Conservation (phyloP, 768 basidiomycete species). For the Cystobasidium ongulense region DNA sequence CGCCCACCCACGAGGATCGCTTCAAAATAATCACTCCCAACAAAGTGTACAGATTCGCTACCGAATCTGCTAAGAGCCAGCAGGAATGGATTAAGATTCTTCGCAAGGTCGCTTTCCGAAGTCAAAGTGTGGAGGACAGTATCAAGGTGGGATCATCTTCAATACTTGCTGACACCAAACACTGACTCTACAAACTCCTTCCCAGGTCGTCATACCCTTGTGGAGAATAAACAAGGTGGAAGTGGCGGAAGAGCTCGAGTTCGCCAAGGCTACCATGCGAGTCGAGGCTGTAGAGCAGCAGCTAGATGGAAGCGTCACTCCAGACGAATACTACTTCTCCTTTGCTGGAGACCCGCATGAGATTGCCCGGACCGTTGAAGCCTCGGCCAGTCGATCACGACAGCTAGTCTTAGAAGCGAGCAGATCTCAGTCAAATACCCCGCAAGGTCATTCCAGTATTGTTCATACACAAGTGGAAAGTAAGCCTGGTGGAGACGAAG, state of each 20-base stretch:
- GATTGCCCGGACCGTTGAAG: conserved; percentile 73
- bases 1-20: conserved; percentile 56
- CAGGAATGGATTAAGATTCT: conserved; percentile 96
- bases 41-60: conserved; percentile 61
- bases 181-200: not conserved
- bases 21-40: conserved; percentile 77
- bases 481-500: not conserved
- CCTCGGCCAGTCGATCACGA: conserved; percentile 54
- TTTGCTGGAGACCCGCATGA: conserved; percentile 75
- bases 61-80: conserved; percentile 71
- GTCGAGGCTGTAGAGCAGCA: conserved; percentile 64
- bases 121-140: conserved; percentile 89
- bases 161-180: too few relatives aligned
- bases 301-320: conserved; percentile 55
- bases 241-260: conserved; percentile 78
- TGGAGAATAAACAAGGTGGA: conserved; percentile 81
- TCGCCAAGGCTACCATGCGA: conserved; percentile 72
- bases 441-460: not conserved
- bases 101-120: conserved; percentile 83
- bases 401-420: conserved; percentile 23
- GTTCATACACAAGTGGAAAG: not conserved
- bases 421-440: not conserved
- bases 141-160: conserved; percentile 60
- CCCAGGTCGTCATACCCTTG: conserved; percentile 85
- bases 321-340: conserved; percentile 67